Conservation (phyloP, 306 rosid species). For the Rosa persica region DNA sequence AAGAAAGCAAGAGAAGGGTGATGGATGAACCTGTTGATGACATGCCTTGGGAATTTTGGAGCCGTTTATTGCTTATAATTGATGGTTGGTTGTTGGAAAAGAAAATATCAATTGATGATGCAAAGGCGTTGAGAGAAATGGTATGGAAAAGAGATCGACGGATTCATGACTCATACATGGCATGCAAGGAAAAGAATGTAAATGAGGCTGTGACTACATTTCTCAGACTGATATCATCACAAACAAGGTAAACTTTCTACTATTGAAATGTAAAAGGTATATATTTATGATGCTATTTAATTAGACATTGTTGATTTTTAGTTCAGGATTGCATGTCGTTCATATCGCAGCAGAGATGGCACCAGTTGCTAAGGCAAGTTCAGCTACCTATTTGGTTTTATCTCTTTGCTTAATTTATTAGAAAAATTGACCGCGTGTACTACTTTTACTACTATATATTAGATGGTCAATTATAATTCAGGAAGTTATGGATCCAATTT, state of each 20-base stretch:
- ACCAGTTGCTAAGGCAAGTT: slow-evolving; percentile 92
- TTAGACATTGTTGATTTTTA: slow-evolving; percentile 51
- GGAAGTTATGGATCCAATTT: not conserved
- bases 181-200: slow-evolving; percentile 60
- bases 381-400: slow-evolving; percentile 14
- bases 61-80: slow-evolving; percentile 68
- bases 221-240: slow-evolving; percentile 61
- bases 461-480: not conserved
- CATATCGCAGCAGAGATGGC: slow-evolving; percentile 99
- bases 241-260: slow-evolving; percentile 53
- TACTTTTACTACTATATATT: not conserved
- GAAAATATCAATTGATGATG: slow-evolving; percentile 67
- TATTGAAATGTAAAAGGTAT: slow-evolving; percentile 18
- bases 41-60: slow-evolving; percentile 97
- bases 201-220: slow-evolving; percentile 62
- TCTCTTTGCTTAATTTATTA: not conserved
- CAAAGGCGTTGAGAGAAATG: slow-evolving; percentile 71
- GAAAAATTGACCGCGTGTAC: not conserved
- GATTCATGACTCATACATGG: slow-evolving; percentile 59
- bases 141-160: slow-evolving; percentile 73
- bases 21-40: slow-evolving; percentile 70
- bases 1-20: slow-evolving; percentile 69
- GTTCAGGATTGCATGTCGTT: slow-evolving; percentile 81
- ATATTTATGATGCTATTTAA: slow-evolving; percentile 33
- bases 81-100: slow-evolving; percentile 94